Evolutionary conservation across 2,329 filamentous ascomycete genomes (phyloP), one percentile per base, ranked within the genome.

Genomic region (Neonectria faginata): DNA sequence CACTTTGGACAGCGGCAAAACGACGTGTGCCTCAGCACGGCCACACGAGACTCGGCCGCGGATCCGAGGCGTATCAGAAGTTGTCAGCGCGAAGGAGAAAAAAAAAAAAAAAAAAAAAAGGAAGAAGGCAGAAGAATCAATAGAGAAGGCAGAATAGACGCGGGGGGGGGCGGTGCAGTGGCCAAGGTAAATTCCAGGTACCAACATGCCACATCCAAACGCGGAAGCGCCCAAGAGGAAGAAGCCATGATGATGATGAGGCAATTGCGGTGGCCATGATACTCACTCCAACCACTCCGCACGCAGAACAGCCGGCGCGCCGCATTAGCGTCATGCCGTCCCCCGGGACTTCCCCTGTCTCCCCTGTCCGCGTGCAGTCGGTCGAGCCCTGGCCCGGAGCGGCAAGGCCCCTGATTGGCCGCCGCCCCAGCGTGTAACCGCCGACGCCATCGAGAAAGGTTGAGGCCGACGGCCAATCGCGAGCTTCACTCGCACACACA

Each of bases 381-480:
- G 25, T 27, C 25, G 20, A 36, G 20, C 25, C 45, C 51, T 63
- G 53, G 60, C 50, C 57, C 63, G 55, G 50, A 42, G 72, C 69
- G 74, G 70, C 60, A 70, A 71, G 71, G 42, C 50, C 52, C 58
- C 60, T 76, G 62, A 81, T 82, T 80, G 79, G 79, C 62, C 65
- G 29, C 47, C 55, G 54, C 64, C 45, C 45, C 60, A 45, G 57
- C 65, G 70, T 78, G 73, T 81, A 82, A 75, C 80, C 80, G 80
- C 80, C 79, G 75, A 76, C 55, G 72, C 51, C 59, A 60, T 70
- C 25, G 25, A 54, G 31, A 53, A 53, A 57, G 29, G 57, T 60
- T 33, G 45, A 64, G 10, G 7, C 27, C 11, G 45, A 10, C 27
- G 20, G 27, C 50, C 62, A 60, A 64, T 60, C 45, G 25, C 27